Evolutionary conservation across 352 stramenopile species (phyloP).

Genomic region (Phytopythium cucurbitacearum): DNA sequence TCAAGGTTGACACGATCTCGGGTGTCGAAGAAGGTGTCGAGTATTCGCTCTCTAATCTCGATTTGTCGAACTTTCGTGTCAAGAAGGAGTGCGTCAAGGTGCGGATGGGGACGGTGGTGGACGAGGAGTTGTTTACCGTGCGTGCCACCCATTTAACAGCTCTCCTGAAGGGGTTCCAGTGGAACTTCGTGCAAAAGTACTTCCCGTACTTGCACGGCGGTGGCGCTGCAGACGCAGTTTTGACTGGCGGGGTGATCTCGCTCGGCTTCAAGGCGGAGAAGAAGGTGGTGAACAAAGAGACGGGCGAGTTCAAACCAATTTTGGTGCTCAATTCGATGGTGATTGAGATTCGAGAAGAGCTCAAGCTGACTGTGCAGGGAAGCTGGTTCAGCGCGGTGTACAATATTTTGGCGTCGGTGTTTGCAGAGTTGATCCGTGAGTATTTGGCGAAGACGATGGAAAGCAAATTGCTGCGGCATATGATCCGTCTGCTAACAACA

Average conservation of each 20-base stretch:
- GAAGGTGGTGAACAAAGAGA: slow-evolving; percentile 43
- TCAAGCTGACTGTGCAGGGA: slow-evolving; percentile 78
- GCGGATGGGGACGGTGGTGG: slow-evolving; percentile 70
- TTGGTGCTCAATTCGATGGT: slow-evolving; percentile 81
- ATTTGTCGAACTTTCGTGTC: slow-evolving; percentile 81
- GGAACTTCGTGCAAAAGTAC: slow-evolving; percentile 83
- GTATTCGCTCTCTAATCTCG: slow-evolving; percentile 75
- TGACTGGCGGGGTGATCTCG: slow-evolving; percentile 69
- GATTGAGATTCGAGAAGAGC: slow-evolving; percentile 79
- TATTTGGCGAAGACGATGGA: slow-evolving; percentile 86
- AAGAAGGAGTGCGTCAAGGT: slow-evolving; percentile 85
- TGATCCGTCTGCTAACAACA: slow-evolving; percentile 79
- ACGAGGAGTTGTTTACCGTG: slow-evolving; percentile 81
- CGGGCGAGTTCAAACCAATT: slow-evolving; percentile 59
- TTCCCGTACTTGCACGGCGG: slow-evolving; percentile 86
- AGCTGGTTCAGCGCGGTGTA: slow-evolving; percentile 87
- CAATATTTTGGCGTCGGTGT: slow-evolving; percentile 74
- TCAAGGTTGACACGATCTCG: slow-evolving; percentile 80
- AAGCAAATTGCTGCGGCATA: slow-evolving; percentile 73
- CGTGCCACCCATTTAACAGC: slow-evolving; percentile 70
- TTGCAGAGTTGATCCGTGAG: slow-evolving; percentile 74
- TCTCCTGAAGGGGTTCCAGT: slow-evolving; percentile 78
- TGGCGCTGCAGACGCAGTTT: slow-evolving; percentile 61
- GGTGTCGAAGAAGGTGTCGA: slow-evolving; percentile 71
- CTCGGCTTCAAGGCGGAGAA: slow-evolving; percentile 85